Evolutionary conservation across 2,329 filamentous ascomycete species (phyloP), one percentile per base, ranked within the genome.

Genomic region (Zelopaecilomyces penicillatus): DNA sequence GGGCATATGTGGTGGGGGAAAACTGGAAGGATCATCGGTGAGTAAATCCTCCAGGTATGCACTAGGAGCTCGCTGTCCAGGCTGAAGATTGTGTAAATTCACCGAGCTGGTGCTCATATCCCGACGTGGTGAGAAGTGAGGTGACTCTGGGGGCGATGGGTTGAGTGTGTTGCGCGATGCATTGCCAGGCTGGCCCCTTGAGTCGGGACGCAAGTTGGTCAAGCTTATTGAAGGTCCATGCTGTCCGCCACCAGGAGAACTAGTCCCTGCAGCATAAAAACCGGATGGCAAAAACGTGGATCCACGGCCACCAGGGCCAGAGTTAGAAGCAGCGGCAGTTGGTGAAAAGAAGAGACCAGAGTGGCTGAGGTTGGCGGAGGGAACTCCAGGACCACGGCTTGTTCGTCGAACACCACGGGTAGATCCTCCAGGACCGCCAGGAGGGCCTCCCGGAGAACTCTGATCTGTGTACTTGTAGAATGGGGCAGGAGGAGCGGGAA

Each of bases 321-420:
- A 68, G 34, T 78, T 80, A 10, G 86, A 70, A 6, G 77, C 71
- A 36, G 78, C 80, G 2, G 90, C 90, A 0, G 93, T 97, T 0
- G 93, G 93, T 6, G 89, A 95, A 71, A 95, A 98, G 76, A 98
- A 98, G 11, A 97, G 74, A 50, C 84, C 87, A 33, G 80, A 80
- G 54, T 75, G 71, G 57, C 78, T 85, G 8, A 73, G 79, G 28
- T 75, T 79, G 41, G 68, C 68, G 7, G 76, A 77, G 2, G 73
- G 73, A 30, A 68, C 65, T 3, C 42, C 41, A 30, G 74, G 71
- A 1, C 70, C 74, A 39, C 76, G 74, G 46, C 65, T 69, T 10
- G 73, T 74, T 40, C 75, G 70, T 44, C 76, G 70, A 29, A 67
- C 65, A 33, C 69, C 70, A 28, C 78, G 78, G 19, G 19, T 19